Base-by-base conservation (phyloP, 768 basidiomycete genomes). In the Auricularia auricula-judae region DNA sequence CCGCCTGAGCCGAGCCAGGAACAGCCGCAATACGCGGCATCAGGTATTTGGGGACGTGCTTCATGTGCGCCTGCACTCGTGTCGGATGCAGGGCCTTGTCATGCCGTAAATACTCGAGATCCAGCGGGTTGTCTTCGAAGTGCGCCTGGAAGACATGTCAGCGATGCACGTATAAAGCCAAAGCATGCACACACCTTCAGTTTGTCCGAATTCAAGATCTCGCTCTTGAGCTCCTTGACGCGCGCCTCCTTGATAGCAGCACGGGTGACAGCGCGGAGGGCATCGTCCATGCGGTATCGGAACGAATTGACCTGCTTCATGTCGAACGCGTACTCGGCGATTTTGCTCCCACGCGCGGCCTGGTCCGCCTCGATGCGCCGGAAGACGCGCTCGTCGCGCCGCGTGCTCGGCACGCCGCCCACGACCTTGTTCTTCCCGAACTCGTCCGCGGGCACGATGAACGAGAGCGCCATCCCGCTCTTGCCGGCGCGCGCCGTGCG, bases 241-340 rank as follows among this genome's bases (percentile, higher is more conserved):
- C 94, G 79, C 1, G 97, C 97, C 74, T 99, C 96, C 68, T 87
- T 84, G 66, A 98, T 85, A 5, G 88, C 85, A 64, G 84, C 87
- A 68, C 87, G 82, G 64, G 97, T 98, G 10, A 97, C 94, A 58
- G 87, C 84, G 67, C 92, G 81, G 70, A 98, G 72, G 1, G 93
- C 97, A 71, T 98, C 97, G 72, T 96, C 92, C 96, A 98, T 98
- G 60, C 97, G 83, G 76, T 99, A 99, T 71, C 95, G 79, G 77
- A 99, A 99, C 23, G 92, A 93, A 70, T 99, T 95, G 21, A 98
- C 93, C 79, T 97, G 89, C 72, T 86, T 91, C 87, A 89, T 89
- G 66, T 97, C 94, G 70, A 98, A 98, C 43, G 86, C 82, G 75
- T 96, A 99, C 74, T 95, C 93, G 73, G 91, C 89, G 67, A 93